Evolutionary conservation across 202 grass and related monocot species (phyloP).

Genomic region (Cymbopogon flexuosus): DNA sequence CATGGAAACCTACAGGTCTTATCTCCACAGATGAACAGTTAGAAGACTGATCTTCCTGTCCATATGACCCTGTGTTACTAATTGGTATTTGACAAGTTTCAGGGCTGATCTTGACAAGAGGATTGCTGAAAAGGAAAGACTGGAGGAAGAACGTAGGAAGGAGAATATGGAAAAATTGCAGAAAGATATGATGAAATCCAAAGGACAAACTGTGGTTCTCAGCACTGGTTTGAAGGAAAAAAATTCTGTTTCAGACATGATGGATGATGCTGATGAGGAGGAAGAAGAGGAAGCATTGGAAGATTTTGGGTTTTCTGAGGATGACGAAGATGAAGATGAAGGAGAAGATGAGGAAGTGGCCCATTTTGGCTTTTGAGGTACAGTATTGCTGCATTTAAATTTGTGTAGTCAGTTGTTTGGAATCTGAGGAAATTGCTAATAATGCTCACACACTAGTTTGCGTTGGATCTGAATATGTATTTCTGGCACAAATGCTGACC

Average conservation of each 20-base stretch:
- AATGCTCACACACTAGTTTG: background rate
- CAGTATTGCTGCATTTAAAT: background rate
- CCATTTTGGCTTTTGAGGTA: conserved; percentile 67
- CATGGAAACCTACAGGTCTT: conserved; percentile 92
- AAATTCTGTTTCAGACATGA: conserved; percentile 40
- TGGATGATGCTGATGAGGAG: conserved; percentile 56
- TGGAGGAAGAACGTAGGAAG: conserved; percentile 64
- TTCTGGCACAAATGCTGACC: background rate
- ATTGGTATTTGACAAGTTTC: conserved; percentile 20
- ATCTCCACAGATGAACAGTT: background rate
- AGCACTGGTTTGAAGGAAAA: conserved; percentile 83
- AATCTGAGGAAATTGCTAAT: background rate
- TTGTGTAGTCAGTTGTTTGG: background rate
- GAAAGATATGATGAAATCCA: conserved; percentile 83
- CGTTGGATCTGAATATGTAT: background rate
- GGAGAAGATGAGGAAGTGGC: conserved; percentile 70
- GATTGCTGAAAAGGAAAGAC: conserved; percentile 75
- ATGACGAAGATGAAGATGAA: conserved; percentile 67
- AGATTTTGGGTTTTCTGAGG: conserved; percentile 54
- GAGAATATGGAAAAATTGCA: conserved; percentile 72
- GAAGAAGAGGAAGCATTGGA: conserved; percentile 63
- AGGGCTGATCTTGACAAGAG: conserved; percentile 97
- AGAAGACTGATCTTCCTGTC: background rate
- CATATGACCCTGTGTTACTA: background rate
- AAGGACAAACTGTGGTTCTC: conserved; percentile 82